Base-by-base conservation (phyloP, 148 eudicot genomes). In the Heliosperma pusillum region DNA sequence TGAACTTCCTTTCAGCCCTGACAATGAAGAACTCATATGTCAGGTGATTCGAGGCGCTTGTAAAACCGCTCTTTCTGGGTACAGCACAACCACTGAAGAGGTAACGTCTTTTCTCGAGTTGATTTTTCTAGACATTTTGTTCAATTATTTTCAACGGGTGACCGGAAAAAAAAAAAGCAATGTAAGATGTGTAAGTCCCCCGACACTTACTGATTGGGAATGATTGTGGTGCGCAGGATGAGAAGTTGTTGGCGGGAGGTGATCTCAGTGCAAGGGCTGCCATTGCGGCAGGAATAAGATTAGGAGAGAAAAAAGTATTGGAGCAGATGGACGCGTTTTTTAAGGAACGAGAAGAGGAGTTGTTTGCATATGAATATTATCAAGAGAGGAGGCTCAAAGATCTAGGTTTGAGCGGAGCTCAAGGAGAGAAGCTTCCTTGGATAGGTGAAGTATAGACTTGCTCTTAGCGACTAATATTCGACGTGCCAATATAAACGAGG, bases 301-400 rank as follows among this genome's bases (percentile, higher is more conserved):
- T 78, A 55, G 99, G 97, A 70, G 97, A 95, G 87, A 92, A 92
- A 85, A 89, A 80, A 83, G 93, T 92, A 44, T 78, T 95, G 76
- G 94, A 88, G 71, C 93, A 95, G 55, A 89, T 95, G 13, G 94
- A 88, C 53, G 85, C 70, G 42, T 79, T 89, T 44, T 95, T 95
- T 72, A 74, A 77, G 73, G 91, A 84, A 70, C 85, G 89, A 76
- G 97, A 95, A 70, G 40, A 27, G 60, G 97, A 92, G 76, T 72
- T 95, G 76, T 80, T 78, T 83, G 87, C 69, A 50, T 80, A 85
- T 57, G 99, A 95, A 79, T 95, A 92, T 79, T 95, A 92, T 67
- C 99, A 92, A 81, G 97, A 95, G 72, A 89, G 99, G 73, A 85
- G 99, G 80, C 94, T 95, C 60, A 92, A 87, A 80, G 92, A 88